Conservation (phyloP, 1,284 basidiomycete genomes). For the Ganoderma lucidum region DNA sequence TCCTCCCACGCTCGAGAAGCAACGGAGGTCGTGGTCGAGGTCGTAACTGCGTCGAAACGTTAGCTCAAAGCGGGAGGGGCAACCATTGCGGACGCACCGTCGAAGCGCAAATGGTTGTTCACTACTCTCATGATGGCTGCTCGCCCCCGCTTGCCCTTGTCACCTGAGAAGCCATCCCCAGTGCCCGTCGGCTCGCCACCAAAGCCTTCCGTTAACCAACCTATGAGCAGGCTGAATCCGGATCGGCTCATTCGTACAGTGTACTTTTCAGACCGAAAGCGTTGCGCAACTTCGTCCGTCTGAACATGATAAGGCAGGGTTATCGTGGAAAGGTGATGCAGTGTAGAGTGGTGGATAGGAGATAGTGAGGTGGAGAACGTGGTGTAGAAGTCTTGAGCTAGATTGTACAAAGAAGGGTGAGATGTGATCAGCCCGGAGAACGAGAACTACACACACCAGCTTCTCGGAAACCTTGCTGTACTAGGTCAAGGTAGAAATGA, state of each 20-base stretch:
- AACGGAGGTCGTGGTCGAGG: conserved; percentile 70
- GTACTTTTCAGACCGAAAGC: conserved; percentile 93
- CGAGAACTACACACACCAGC: conserved; percentile 65
- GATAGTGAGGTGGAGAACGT: conserved; percentile 77
- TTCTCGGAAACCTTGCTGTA: conserved; percentile 90
- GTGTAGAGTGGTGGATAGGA: conserved; percentile 73
- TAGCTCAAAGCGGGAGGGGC: conserved; percentile 31
- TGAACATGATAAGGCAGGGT: conserved; percentile 88
- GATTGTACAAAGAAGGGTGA: background rate
- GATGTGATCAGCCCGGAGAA: conserved; percentile 1
- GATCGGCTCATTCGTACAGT: conserved; percentile 91
- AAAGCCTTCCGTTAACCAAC: conserved; percentile 95
- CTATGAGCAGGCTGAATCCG: conserved; percentile 90
- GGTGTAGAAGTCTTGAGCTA: conserved; percentile 81
- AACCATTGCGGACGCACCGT: conserved; percentile 65
- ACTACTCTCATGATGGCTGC: conserved; percentile 93
- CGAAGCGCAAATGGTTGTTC: conserved; percentile 92
- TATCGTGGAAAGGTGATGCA: conserved; percentile 87
- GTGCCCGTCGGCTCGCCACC: conserved; percentile 86
- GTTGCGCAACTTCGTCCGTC: conserved; percentile 83
- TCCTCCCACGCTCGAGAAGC: conserved; percentile 80
- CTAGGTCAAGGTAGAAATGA: conserved; percentile 96
- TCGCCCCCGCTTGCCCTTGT: conserved; percentile 80
- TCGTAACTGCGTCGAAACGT: conserved; percentile 60
- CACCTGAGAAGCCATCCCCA: conserved; percentile 85